Conservation (phyloP, 148 eudicot species). For the Simmondsia chinensis region DNA sequence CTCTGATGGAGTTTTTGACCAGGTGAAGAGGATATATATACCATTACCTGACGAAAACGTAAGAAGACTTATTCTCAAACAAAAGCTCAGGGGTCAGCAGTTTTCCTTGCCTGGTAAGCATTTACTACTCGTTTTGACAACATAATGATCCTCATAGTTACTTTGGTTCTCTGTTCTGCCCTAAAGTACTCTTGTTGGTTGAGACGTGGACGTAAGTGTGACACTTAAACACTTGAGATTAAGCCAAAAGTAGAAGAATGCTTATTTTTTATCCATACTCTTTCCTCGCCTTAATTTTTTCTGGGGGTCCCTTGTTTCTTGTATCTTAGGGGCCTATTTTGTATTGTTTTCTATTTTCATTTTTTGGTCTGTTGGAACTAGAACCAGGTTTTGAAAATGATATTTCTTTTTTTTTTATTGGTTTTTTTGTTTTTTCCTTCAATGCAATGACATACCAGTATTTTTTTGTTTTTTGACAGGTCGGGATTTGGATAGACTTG, state of each 20-base stretch:
- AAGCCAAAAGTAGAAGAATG: too few species aligned
- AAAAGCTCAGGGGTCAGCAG: slow-evolving; percentile 79
- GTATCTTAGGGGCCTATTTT: too few species aligned
- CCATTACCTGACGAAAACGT: slow-evolving; percentile 83
- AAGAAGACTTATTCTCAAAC: slow-evolving; percentile 60
- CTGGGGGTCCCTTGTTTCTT: too few species aligned
- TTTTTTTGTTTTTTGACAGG: slow-evolving; percentile 40
- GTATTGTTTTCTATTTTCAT: too few species aligned
- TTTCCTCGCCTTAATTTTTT: too few species aligned
- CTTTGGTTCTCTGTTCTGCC: background rate
- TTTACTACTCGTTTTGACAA: background rate
- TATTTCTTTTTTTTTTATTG: too few species aligned
- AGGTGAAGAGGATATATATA: slow-evolving; percentile 96
- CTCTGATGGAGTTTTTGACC: slow-evolving; percentile 15
- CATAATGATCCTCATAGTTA: background rate
- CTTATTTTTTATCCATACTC: too few species aligned
- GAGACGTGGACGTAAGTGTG: too few species aligned
- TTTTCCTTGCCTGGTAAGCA: slow-evolving; percentile 85
- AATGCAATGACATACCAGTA: slow-evolving; percentile 4
- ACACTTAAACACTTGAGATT: too few species aligned
- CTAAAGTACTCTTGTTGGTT: background rate
- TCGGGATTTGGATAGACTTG: slow-evolving; percentile 77
- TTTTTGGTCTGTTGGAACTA: too few species aligned
- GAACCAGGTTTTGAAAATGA: too few species aligned
- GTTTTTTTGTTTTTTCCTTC: background rate